Conservation (phyloP, 345 rosid species). For the Sonneratia caseolaris region DNA sequence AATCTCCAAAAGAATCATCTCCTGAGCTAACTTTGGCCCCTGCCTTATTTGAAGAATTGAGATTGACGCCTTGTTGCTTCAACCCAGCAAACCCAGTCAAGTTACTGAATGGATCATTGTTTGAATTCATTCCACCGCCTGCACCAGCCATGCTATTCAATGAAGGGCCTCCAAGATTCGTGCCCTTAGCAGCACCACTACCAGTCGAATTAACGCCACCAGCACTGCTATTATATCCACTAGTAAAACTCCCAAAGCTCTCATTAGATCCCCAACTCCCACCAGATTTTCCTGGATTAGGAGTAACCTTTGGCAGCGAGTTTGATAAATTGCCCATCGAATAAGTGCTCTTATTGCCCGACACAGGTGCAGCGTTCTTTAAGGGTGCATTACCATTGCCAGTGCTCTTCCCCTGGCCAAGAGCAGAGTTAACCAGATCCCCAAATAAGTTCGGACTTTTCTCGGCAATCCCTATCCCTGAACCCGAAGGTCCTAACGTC, state of each 20-base stretch:
- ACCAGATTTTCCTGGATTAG: conserved; percentile 26
- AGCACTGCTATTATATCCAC: conserved; percentile 30
- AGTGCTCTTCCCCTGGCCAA: conserved; percentile 53
- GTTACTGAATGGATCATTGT: conserved; percentile 73
- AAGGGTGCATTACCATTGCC: conserved; percentile 50
- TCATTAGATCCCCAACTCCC: conserved; percentile 37
- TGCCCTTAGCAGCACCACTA: conserved; percentile 19
- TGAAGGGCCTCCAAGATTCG: conserved; percentile 60
- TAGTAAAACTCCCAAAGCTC: conserved; percentile 22
- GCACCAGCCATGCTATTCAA: conserved; percentile 36
- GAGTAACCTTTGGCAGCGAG: conserved; percentile 56
- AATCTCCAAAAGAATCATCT: conserved; percentile 36
- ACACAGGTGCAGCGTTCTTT: conserved; percentile 40
- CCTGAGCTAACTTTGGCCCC: conserved; percentile 28
- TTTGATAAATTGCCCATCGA: conserved; percentile 77
- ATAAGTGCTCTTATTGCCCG: conserved; percentile 33
- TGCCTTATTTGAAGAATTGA: conserved; percentile 40
- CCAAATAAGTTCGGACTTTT: conserved; percentile 74
- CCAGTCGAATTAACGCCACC: conserved; percentile 20
- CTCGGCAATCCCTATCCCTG: conserved; percentile 45
- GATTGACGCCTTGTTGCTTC: conserved; percentile 42
- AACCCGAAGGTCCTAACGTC: conserved; percentile 31
- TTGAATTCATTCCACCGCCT: conserved; percentile 36
- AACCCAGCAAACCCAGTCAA: conserved; percentile 53
- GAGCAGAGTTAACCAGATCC: conserved; percentile 76